phyloP scores from a whole-genome alignment of 345 rosid genomes.

The Aurinia saxatilis region DNA sequence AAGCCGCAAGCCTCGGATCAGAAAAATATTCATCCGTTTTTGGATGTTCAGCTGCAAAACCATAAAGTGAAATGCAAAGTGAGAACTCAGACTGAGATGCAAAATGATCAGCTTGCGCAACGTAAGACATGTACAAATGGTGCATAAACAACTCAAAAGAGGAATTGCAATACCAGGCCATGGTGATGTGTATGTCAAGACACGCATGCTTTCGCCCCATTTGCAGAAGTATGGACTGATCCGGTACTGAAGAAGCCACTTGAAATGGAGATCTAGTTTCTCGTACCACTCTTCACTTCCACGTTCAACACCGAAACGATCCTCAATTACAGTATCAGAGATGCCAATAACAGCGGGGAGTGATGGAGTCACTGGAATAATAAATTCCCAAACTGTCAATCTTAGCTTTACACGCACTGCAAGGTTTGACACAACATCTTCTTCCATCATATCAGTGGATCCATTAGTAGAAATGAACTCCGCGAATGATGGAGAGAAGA shows the following conservation, averaged over 20 bases:
- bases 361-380: conserved; percentile 84
- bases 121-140: background rate
- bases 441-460: conserved; percentile 80
- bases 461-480: conserved; percentile 80
- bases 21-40: conserved; percentile 81
- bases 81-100: conserved; percentile 11
- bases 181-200: conserved; percentile 88
- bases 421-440: conserved; percentile 81
- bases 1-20: conserved; percentile 88
- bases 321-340: conserved; percentile 97
- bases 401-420: conserved; percentile 68
- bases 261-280: conserved; percentile 73
- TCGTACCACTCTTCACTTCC: conserved; percentile 82
- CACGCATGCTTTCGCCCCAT: conserved; percentile 97
- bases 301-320: conserved; percentile 82
- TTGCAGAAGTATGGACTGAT: conserved; percentile 93
- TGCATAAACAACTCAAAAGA: background rate
- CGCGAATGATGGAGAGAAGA: conserved; percentile 76
- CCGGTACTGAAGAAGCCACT: conserved; percentile 91
- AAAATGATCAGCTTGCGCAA: background rate
- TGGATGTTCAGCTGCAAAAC: conserved; percentile 75
- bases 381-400: conserved; percentile 92
- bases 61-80: conserved; percentile 1
- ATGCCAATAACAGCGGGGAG: conserved; percentile 97
- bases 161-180: conserved; percentile 69